These are phyloP conservation scores for Xerocomus nothofagi DNA, from an alignment of 1,284 basidiomycete genomes.

Conservation along the genomic window DNA sequence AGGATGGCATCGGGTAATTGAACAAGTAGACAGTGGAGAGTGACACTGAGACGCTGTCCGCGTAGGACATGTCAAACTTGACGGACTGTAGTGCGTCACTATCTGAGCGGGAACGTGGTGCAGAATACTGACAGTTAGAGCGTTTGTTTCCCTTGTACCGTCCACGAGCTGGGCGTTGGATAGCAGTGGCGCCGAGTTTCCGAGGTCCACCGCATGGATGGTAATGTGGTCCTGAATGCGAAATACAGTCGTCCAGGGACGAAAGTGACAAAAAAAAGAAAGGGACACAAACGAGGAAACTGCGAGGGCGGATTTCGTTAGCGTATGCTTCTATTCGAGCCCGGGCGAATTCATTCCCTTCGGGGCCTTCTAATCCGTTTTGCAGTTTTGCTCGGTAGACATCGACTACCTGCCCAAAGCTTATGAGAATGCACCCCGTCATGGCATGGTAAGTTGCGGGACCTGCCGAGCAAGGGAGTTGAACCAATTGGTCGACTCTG, in stretches of 20 bases:
- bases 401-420: conserved; percentile 53
- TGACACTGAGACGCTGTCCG: conserved; percentile 70
- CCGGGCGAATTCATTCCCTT: conserved; percentile 73
- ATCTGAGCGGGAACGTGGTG: not conserved
- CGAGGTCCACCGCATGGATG: conserved; percentile 73
- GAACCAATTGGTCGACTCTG: conserved; percentile 76
- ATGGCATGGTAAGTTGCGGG: conserved; percentile 15
- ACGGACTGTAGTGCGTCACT: conserved; percentile 39
- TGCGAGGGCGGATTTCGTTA: conserved; percentile 65
- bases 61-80: conserved; percentile 62
- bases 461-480: conserved; percentile 71
- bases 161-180: conserved; percentile 53
- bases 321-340: conserved; percentile 68
- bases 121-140: conserved; percentile 21
- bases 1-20: conserved; percentile 77
- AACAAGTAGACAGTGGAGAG: conserved; percentile 80
- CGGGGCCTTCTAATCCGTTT: conserved; percentile 55
- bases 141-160: conserved; percentile 8
- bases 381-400: conserved; percentile 73
- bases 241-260: conserved; percentile 3
- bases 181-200: conserved; percentile 65
- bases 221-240: conserved; percentile 67
- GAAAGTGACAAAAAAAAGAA: not conserved
- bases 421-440: conserved; percentile 3
- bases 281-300: conserved; percentile 57